These are phyloP conservation scores for Mortierella sp. DNA, from an alignment of 371 early-diverging fungal genomes.

Conservation along the genomic window DNA sequence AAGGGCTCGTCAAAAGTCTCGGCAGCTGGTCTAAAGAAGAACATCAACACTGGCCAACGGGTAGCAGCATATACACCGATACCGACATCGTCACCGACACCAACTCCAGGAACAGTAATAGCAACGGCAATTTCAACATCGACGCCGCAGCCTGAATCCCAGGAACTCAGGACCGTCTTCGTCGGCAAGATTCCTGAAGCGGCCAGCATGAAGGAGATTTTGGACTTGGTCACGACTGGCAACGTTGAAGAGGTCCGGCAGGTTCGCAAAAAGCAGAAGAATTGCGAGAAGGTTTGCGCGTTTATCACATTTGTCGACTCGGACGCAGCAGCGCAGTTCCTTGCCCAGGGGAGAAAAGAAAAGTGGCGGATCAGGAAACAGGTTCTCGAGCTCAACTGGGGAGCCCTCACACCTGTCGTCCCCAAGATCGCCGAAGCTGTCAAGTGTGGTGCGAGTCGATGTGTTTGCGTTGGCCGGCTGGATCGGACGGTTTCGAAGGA, in stretches of 20 bases:
- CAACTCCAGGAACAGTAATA: no score
- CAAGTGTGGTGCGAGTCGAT: conserved; percentile 78
- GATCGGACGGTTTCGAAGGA: conserved; percentile 69
- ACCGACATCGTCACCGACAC: no score
- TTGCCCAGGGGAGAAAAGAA: conserved; percentile 63
- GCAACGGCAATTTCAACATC: no score
- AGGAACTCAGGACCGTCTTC: conserved; percentile 74
- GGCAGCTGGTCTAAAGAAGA: no score
- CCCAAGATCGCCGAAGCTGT: conserved; percentile 67
- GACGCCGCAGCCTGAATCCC: no score
- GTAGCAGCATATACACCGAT: no score
- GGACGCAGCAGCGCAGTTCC: conserved; percentile 67
- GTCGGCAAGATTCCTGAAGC: conserved; percentile 77
- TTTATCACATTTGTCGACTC: conserved; percentile 84
- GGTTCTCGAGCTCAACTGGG: conserved; percentile 83
- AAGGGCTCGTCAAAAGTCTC: no score
- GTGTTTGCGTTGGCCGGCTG: conserved; percentile 79
- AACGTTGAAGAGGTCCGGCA: conserved; percentile 75
- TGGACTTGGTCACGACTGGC: conserved; percentile 81
- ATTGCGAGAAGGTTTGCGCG: no score
- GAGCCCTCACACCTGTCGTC: conserved; percentile 72
- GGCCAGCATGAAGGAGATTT: conserved; percentile 71
- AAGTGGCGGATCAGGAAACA: conserved; percentile 53
- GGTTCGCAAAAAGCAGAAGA: conserved; percentile 79
- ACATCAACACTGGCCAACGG: no score